These are phyloP conservation scores for Curvularia hawaiiensis DNA, from an alignment of 2,329 filamentous ascomycete genomes.

Conservation along the genomic window DNA sequence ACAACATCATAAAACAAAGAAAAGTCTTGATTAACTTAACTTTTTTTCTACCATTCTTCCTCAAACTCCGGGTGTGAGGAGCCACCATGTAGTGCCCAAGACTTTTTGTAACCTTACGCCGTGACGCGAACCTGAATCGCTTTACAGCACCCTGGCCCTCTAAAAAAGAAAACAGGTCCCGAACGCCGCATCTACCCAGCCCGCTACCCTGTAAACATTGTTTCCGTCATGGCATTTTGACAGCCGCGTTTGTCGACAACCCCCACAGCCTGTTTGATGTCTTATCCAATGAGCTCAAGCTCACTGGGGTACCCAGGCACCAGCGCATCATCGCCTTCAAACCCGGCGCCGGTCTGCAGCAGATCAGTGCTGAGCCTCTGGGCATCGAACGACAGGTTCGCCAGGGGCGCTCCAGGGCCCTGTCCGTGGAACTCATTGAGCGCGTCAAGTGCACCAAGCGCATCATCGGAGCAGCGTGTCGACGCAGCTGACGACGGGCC, in stretches of 20 bases:
- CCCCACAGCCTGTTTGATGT: neutral
- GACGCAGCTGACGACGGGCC: slow-evolving; percentile 81
- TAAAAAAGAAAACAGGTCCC: neutral
- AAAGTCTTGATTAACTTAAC: neutral
- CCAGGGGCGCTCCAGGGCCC: neutral
- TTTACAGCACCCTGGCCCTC: neutral
- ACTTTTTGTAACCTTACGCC: neutral
- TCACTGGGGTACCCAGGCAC: slow-evolving; percentile 7
- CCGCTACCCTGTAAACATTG: neutral
- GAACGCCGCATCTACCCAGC: neutral
- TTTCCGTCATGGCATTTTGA: neutral
- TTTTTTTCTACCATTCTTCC: neutral
- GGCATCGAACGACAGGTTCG: neutral
- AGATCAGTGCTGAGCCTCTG: slow-evolving; percentile 6
- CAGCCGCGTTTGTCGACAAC: neutral
- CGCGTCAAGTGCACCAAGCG: neutral
- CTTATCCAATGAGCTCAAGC: slow-evolving; percentile 16
- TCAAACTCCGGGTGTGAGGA: neutral
- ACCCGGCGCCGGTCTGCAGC: slow-evolving; percentile 6
- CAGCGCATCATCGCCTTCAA: slow-evolving; percentile 5
- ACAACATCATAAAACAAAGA: neutral
- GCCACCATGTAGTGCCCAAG: neutral
- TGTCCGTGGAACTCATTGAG: neutral
- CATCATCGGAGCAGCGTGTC: slow-evolving; percentile 62
- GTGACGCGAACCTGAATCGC: neutral